phyloP scores from a whole-genome alignment of 257 asterid genomes.

The Plantago major region DNA sequence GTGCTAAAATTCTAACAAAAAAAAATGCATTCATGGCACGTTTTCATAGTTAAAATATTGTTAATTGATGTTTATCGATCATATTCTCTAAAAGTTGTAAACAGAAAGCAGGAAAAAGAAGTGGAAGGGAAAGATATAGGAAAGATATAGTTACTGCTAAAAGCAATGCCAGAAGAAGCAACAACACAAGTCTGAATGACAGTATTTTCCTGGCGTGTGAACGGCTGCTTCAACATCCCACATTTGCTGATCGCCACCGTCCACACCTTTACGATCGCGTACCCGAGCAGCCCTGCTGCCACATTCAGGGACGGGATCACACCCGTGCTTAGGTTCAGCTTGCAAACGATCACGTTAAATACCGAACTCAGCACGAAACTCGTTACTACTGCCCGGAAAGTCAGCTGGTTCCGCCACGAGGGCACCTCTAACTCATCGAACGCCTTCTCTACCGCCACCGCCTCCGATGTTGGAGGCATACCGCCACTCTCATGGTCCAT shows the following conservation, averaged over 20 bases:
- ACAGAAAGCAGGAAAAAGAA: background rate
- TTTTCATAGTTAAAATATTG: too few species aligned
- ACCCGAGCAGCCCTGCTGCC: conserved; percentile 73
- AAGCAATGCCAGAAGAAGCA: conserved; percentile 74
- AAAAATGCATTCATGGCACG: too few species aligned
- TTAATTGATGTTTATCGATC: too few species aligned
- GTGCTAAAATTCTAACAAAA: too few species aligned
- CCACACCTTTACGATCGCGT: conserved; percentile 44
- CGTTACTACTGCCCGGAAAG: conserved; percentile 38
- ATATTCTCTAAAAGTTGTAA: too few species aligned
- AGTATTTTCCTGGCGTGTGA: conserved; percentile 70
- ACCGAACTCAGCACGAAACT: conserved; percentile 41
- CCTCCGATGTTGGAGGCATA: background rate
- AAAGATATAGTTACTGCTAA: conserved; percentile 45
- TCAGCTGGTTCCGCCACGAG: conserved; percentile 51
- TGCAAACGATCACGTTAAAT: conserved; percentile 60
- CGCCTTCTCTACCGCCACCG: conserved; percentile 30
- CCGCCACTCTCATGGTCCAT: background rate
- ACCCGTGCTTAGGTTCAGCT: conserved; percentile 68
- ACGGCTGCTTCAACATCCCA: conserved; percentile 53
- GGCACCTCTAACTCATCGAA: conserved; percentile 39
- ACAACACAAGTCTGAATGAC: conserved; percentile 66
- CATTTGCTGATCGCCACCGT: conserved; percentile 26
- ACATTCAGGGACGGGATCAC: conserved; percentile 67
- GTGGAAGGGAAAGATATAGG: background rate